These are phyloP conservation scores for Orobanche coerulescens DNA, from an alignment of 257 asterid species.

Conservation along the genomic window DNA sequence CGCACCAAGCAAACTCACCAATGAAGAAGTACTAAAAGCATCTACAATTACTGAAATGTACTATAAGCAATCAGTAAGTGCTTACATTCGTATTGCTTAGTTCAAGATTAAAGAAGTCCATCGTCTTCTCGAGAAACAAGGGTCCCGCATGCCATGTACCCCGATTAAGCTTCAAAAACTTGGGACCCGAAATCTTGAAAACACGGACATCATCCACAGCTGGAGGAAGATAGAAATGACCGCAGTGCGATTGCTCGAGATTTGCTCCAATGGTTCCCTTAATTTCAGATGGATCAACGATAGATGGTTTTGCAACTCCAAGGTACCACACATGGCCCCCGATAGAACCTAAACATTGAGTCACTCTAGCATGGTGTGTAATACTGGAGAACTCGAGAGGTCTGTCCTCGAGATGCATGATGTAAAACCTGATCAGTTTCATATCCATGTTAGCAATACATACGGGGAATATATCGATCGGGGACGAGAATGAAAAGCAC, in stretches of 20 bases:
- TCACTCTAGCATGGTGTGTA: conserved; percentile 83
- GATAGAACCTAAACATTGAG: conserved; percentile 87
- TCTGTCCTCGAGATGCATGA: conserved; percentile 66
- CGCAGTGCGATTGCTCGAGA: conserved; percentile 42
- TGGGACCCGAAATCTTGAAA: conserved; percentile 74
- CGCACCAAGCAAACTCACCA: neutral
- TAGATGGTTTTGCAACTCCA: conserved; percentile 81
- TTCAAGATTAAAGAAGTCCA: conserved; percentile 90
- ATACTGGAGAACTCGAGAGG: conserved; percentile 55
- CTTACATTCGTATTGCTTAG: conserved; percentile 78
- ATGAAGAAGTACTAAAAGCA: neutral
- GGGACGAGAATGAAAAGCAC: neutral
- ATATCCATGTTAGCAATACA: too few relatives aligned
- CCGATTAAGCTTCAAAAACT: conserved; percentile 59
- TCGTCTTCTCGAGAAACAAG: conserved; percentile 41
- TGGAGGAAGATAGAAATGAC: conserved; percentile 70
- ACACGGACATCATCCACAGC: conserved; percentile 55
- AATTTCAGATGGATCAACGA: conserved; percentile 35
- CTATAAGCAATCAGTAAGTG: neutral
- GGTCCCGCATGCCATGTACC: conserved; percentile 99
- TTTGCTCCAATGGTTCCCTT: conserved; percentile 23
- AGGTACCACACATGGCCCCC: conserved; percentile 87
- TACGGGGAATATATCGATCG: neutral
- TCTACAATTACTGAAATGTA: neutral
- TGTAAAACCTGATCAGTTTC: conserved; percentile 55